phyloP scores from a whole-genome alignment of 225 moss, liverwort and hornwort genomes.

The Physcomitrellopsis africana region DNA sequence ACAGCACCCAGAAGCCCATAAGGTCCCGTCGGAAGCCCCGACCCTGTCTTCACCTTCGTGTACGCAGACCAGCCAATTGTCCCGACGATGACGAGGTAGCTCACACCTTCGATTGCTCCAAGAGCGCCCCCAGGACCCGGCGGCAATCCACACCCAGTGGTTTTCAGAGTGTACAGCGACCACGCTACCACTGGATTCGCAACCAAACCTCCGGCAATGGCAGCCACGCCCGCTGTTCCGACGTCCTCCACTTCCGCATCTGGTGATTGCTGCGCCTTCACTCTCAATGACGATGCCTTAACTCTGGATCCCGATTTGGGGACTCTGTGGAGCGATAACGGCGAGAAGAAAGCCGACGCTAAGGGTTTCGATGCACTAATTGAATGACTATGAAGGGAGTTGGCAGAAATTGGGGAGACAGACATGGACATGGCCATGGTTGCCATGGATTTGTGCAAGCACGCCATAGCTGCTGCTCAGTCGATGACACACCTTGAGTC shows the following conservation, averaged over 20 bases:
- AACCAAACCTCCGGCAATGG: slow-evolving; percentile 70
- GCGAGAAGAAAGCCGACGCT: not conserved
- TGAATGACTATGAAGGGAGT: not conserved
- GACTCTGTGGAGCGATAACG: not conserved
- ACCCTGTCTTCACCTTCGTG: slow-evolving; percentile 83
- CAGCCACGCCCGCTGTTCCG: slow-evolving; percentile 51
- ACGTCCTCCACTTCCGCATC: slow-evolving; percentile 52
- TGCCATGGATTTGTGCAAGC: slow-evolving; percentile 18
- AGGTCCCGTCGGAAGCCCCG: slow-evolving; percentile 83
- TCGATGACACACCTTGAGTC: not conserved
- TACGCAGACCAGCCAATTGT: slow-evolving; percentile 80
- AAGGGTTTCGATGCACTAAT: not conserved
- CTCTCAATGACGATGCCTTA: not conserved
- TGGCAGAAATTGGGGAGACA: not conserved
- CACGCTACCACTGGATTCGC: slow-evolving; percentile 83
- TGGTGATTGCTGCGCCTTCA: slow-evolving; percentile 63
- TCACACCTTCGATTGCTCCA: slow-evolving; percentile 91
- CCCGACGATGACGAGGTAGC: slow-evolving; percentile 72
- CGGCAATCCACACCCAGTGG: slow-evolving; percentile 93
- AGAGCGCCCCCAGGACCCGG: slow-evolving; percentile 85
- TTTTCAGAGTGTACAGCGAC: slow-evolving; percentile 92
- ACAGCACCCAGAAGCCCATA: slow-evolving; percentile 90
- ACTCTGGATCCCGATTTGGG: not conserved
- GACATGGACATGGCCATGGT: slow-evolving; percentile 17
- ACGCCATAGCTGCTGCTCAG: slow-evolving; percentile 30